phyloP scores from a whole-genome alignment of 2,329 filamentous ascomycete species.

The Colletotrichum caudatum region DNA sequence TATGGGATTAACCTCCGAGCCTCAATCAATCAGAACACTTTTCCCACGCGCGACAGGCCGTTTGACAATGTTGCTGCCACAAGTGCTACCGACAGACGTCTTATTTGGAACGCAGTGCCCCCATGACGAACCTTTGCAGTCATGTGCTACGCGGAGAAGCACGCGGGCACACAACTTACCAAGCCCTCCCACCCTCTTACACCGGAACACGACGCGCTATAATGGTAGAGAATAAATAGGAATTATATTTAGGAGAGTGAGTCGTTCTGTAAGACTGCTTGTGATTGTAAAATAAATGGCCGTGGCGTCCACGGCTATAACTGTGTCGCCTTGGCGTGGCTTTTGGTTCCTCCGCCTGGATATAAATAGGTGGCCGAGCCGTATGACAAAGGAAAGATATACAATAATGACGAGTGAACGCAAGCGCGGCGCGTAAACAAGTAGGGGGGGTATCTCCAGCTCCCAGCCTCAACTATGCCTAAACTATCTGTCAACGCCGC shows the following conservation, averaged over 20 bases:
- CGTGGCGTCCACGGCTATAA: neutral
- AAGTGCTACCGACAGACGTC: no score
- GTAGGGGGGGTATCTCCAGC: conserved; percentile 37
- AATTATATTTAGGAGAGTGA: conserved; percentile 28
- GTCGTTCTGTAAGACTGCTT: conserved; percentile 6
- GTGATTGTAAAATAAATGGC: conserved; percentile 19
- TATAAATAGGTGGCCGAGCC: neutral
- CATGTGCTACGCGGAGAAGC: neutral
- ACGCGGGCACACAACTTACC: neutral
- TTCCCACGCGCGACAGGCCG: neutral
- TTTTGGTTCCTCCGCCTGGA: neutral
- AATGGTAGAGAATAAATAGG: neutral
- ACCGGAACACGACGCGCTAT: neutral
- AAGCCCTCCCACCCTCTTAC: no score
- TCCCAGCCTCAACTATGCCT: conserved; percentile 29
- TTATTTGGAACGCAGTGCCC: neutral
- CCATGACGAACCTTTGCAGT: neutral
- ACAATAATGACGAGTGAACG: conserved; percentile 3
- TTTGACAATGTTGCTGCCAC: neutral
- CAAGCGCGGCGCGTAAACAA: conserved; percentile 22
- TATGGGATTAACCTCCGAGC: neutral
- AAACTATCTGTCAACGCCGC: conserved; percentile 20
- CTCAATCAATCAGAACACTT: neutral
- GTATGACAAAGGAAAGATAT: conserved; percentile 25
- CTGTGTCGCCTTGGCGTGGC: conserved; percentile 1